These are phyloP conservation scores for Micractinium sp. DNA, from an alignment of 139 green algal species.

Conservation along the genomic window DNA sequence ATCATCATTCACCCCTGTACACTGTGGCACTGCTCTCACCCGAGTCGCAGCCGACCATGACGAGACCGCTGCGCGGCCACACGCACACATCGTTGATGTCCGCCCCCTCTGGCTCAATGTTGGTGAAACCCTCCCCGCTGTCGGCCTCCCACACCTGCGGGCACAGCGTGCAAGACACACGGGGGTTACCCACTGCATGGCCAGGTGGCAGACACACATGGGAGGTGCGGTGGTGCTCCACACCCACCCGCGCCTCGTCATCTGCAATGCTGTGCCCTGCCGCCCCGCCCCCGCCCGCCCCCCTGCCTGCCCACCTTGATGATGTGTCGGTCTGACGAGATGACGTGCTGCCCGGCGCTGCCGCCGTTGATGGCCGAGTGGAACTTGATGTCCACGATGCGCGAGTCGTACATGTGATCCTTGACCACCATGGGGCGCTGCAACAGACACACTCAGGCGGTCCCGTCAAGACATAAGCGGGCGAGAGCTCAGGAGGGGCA, in stretches of 20 bases:
- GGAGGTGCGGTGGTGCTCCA: neutral
- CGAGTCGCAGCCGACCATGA: constrained; percentile 76
- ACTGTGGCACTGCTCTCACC: neutral
- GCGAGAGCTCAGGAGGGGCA: too few species aligned
- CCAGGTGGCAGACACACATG: neutral
- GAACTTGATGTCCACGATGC: constrained; percentile 96
- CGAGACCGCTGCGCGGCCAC: constrained; percentile 72
- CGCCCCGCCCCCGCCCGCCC: neutral
- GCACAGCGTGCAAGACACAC: neutral
- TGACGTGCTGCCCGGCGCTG: constrained; percentile 57
- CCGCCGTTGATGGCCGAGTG: constrained; percentile 50
- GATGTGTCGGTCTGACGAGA: constrained; percentile 89
- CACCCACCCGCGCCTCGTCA: neutral
- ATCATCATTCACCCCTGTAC: too few species aligned
- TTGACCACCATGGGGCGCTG: constrained; percentile 83
- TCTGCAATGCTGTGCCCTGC: neutral
- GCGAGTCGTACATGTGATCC: constrained; percentile 96
- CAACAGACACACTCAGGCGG: too few species aligned
- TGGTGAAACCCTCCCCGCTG: constrained; percentile 74
- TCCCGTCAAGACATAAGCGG: too few species aligned
- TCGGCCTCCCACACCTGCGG: constrained; percentile 71
- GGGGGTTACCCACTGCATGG: neutral
- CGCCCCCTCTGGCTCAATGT: constrained; percentile 76
- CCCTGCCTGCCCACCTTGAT: constrained; percentile 74
- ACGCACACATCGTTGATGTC: constrained; percentile 92